Conservation (phyloP, 1,139 yeast species). For the Debaryomyces fabryi region DNA sequence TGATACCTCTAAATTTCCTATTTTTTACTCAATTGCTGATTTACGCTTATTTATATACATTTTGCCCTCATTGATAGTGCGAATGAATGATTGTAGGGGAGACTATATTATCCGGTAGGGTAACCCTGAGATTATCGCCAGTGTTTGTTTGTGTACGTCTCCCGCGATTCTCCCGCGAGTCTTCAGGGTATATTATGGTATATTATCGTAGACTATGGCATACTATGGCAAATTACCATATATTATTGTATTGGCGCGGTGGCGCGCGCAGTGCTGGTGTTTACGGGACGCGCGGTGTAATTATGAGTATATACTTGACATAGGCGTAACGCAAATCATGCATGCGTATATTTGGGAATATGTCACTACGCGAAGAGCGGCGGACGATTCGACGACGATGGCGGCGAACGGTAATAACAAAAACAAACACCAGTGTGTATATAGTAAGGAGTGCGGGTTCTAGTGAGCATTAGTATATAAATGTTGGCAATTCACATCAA, state of each 20-base stretch:
- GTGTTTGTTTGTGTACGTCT: conserved; percentile 6
- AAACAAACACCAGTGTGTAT: conserved; percentile 10
- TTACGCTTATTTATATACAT: conserved; percentile 16
- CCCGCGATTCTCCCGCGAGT: not conserved
- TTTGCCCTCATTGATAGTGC: conserved; percentile 13
- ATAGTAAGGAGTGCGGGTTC: not conserved
- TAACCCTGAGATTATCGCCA: not conserved
- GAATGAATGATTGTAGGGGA: conserved; percentile 4
- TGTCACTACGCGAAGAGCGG: not conserved
- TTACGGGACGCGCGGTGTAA: not conserved
- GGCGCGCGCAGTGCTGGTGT: conserved; percentile 1
- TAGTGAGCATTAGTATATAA: conserved; percentile 8
- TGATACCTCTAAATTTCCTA: conserved; percentile 2
- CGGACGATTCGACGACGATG: not conserved
- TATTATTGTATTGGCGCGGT: conserved; percentile 1
- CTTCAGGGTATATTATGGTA: conserved; percentile 1
- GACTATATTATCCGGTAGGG: conserved; percentile 6
- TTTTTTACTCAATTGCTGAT: conserved; percentile 7
- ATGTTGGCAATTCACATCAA: conserved; percentile 8
- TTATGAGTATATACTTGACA: not conserved
- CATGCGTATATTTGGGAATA: not conserved
- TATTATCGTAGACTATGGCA: not conserved
- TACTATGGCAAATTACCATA: too few relatives aligned
- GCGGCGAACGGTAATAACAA: conserved; percentile 1
- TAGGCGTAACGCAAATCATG: conserved; percentile 7